phyloP scores from a whole-genome alignment of 106 monocot genomes.

The Dendrobium chrysotoxum region DNA sequence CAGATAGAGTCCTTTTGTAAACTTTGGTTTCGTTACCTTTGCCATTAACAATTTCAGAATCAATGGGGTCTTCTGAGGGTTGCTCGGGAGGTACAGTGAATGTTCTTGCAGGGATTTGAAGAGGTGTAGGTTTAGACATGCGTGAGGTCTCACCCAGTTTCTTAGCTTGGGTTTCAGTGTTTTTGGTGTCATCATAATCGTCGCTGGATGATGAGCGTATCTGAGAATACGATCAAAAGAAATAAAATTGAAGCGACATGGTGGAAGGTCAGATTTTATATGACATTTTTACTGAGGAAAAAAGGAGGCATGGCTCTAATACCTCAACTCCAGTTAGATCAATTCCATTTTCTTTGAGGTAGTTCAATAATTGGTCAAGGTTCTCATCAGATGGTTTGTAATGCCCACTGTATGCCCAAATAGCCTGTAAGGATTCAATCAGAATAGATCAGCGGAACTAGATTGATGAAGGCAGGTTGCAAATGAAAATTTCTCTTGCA shows the following conservation, averaged over 20 bases:
- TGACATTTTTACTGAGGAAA: background rate
- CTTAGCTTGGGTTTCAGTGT: conserved; percentile 13
- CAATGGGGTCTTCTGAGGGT: background rate
- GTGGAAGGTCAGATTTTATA: too few relatives aligned
- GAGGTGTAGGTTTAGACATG: conserved; percentile 13
- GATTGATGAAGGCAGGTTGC: background rate
- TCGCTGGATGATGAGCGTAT: conserved; percentile 48
- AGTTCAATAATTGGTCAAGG: conserved; percentile 50
- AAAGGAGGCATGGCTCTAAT: conserved; percentile 2
- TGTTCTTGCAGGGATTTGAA: conserved; percentile 19
- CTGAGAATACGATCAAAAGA: conserved; percentile 15
- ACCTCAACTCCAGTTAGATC: conserved; percentile 44
- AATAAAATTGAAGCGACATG: too few relatives aligned
- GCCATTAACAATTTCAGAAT: background rate
- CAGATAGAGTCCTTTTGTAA: conserved; percentile 64
- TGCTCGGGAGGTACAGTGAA: background rate
- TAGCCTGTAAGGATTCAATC: conserved; percentile 31
- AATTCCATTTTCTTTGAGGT: conserved; percentile 61
- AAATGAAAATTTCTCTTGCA: background rate
- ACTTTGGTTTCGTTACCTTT: conserved; percentile 14
- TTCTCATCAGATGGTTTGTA: conserved; percentile 80
- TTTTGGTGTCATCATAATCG: conserved; percentile 48
- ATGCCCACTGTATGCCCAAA: conserved; percentile 96
- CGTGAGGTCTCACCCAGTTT: background rate
- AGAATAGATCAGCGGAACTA: background rate